These are phyloP conservation scores for Hirschfeldia incana DNA, from an alignment of 345 rosid species.

Conservation along the genomic window DNA sequence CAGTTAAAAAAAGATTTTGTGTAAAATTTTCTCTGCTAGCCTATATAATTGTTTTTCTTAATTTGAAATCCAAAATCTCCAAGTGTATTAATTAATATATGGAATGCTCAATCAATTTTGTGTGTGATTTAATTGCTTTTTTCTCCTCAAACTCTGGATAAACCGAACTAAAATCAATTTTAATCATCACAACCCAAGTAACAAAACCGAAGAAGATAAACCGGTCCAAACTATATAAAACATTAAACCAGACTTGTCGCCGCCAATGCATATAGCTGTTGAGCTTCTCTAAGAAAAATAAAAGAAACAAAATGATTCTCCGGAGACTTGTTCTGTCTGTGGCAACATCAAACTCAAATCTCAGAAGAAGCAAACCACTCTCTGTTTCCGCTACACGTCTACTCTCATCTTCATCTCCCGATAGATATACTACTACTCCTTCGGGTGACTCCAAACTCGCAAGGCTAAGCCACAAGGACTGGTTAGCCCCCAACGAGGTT, in stretches of 20 bases:
- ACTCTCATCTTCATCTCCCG: slow-evolving; percentile 22
- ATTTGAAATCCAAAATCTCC: background rate
- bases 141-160: background rate
- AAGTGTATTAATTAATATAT: background rate
- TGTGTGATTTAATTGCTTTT: background rate
- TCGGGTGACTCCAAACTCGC: background rate
- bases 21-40: too few relatives aligned
- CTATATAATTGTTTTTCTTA: too few relatives aligned
- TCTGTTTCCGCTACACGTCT: slow-evolving; percentile 11
- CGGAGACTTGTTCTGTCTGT: slow-evolving; percentile 28
- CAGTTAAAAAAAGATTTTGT: background rate
- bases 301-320: slow-evolving; percentile 25
- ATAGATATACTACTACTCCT: slow-evolving; percentile 16
- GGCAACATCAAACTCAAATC: slow-evolving; percentile 1
- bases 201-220: background rate
- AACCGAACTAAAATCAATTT: background rate
- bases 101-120: background rate
- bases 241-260: background rate
- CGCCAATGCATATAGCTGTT: background rate
- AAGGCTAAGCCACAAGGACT: slow-evolving; percentile 71
- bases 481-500: slow-evolving; percentile 74
- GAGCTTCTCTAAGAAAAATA: too few relatives aligned
- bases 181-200: background rate
- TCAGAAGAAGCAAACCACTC: background rate
- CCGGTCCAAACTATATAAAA: background rate